Base-by-base conservation (phyloP, 2,329 filamentous ascomycete genomes). In the Verticillium tricorpus region DNA sequence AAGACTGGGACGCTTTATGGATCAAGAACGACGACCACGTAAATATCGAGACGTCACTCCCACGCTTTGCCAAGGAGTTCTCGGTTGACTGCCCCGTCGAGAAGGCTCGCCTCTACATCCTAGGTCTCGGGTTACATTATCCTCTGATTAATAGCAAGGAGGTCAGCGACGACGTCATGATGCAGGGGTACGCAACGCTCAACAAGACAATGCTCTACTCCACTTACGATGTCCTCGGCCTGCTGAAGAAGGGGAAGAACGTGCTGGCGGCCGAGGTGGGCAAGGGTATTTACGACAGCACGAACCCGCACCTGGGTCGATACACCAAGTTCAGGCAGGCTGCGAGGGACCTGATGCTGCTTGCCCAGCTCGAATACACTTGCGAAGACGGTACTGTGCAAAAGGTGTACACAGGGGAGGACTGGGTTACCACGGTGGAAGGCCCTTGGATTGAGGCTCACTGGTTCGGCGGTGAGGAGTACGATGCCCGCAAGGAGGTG, bases 381-480 rank as follows among this genome's bases (percentile, higher is more conserved):
- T 66, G 64, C 37, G 52, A 60, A 7, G 34, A 52, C 34, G 59
- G 56, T 6, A 55, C 58, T 5, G 55, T 58, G 2, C 15, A 56
- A n/a, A 45, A 9, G 19, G 32, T 56, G 1, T 57, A 28, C 25
- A 61, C 62, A 1, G 62, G 63, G 17, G 54, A 58, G 39, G 39
- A 37, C 1, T 64, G 64, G 60, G 14, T 59, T 22, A 65, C 60
- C 2, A 63, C 58, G 19, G 54, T 64, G 19, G 31, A 62, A 2
- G 62, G 64, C 2, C 62, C 61, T 2, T 59, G 60, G 32, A 6
- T 64, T 15, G 62, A 66, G 52, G 59, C 50, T 4, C 58, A 60
- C 2, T 65, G 64, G 60, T 64, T 61, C 40, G 62, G 64, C 22
- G 62, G 62, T 9, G 62, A 64, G 32, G 64, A 65, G 17, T 63